A percentile compares a stretch with the other conserved stretches of the same genome.
phyloP scores from a whole-genome alignment of 2,329 filamentous ascomycete genomes.

The Fusarium verticillioides region DNA sequence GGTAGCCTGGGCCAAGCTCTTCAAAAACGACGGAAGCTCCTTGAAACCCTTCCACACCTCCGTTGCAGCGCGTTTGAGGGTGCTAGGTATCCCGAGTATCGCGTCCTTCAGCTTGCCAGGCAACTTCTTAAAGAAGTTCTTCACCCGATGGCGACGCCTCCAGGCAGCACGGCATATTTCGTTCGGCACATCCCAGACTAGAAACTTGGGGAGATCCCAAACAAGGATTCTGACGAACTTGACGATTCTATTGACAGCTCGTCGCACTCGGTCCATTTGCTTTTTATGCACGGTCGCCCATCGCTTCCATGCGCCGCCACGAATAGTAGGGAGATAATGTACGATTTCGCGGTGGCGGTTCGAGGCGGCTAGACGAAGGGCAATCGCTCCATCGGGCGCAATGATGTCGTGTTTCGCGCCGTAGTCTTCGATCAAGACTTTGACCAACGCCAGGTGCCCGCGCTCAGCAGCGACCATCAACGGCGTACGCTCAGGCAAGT shows the following conservation, averaged over 20 bases:
- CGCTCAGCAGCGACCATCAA: conserved; percentile 56
- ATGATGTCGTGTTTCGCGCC: conserved; percentile 56
- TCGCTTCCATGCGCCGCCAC: conserved; percentile 53
- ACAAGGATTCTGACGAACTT: conserved; percentile 42
- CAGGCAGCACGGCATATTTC: conserved; percentile 28
- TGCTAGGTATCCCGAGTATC: conserved; percentile 28
- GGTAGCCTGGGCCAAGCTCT: conserved; percentile 7
- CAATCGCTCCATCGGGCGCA: conserved; percentile 58
- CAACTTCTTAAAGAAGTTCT: conserved; percentile 41
- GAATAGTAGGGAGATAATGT: conserved; percentile 53
- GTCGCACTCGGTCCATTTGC: conserved; percentile 43
- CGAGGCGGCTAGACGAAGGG: conserved; percentile 56
- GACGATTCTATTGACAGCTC: conserved; percentile 38
- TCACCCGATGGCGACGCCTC: conserved; percentile 44
- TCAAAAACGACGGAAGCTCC: conserved; percentile 23
- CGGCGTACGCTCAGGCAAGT: conserved; percentile 53
- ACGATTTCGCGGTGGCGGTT: conserved; percentile 57
- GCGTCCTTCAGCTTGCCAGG: conserved; percentile 42
- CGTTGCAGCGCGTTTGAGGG: conserved; percentile 14
- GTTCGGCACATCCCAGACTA: conserved; percentile 45
- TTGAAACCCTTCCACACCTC: conserved; percentile 36
- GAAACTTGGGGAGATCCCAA: conserved; percentile 47
- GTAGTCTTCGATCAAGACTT: conserved; percentile 53
- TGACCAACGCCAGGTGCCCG: conserved; percentile 55
- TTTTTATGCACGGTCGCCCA: conserved; percentile 49